Evolutionary conservation across 345 rosid genomes (phyloP), one percentile per base, ranked within the genome.

Genomic region (Eucalyptus globulus): DNA sequence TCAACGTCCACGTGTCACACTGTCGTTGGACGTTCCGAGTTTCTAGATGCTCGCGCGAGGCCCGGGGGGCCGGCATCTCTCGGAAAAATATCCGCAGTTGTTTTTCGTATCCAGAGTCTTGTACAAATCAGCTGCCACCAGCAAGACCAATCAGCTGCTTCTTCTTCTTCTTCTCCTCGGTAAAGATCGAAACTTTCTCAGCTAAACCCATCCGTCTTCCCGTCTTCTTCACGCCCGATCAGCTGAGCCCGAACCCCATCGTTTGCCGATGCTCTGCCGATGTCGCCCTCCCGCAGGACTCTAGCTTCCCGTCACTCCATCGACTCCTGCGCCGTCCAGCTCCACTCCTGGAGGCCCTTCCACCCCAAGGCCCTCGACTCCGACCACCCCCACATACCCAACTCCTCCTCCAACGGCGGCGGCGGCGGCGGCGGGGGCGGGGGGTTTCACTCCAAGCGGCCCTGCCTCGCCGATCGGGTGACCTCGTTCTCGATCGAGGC

Each of bases 261-360:
- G 40, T 8, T 40, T 76, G 45, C 6, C 85, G 26, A 40, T 76
- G 47, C 47, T 40, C 24, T 76, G 85, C 85, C 15, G 15, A 93
- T 95, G 97, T 90, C 98, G n/a, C 96, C 93, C 91, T 89, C 88
- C 31, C 49, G 53, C 29, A 93, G 92, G 83, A 89, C 93, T 88
- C 89, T 94, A 22, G 94, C 94, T 87, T 90, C 98, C 22, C 95
- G 95, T 88, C 94, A 90, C 90, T 93, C 99, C 43, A 89, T 98
- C 80, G 99, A 96, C 89, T 95, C 98, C 14, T 98, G 97, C 93
- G 90, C 97, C 50, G 89, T 94, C 89, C 98, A 97, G 93, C 97
- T 98, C 90, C 97, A 94, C 85, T 94, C 98, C 67, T 98, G 99
- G 99, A 91, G 97, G 21, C 99, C 99, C 43, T 98, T 97, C 91